Conservation (phyloP, 2,329 filamentous ascomycete species). For the Cryphonectria carpinicola region DNA sequence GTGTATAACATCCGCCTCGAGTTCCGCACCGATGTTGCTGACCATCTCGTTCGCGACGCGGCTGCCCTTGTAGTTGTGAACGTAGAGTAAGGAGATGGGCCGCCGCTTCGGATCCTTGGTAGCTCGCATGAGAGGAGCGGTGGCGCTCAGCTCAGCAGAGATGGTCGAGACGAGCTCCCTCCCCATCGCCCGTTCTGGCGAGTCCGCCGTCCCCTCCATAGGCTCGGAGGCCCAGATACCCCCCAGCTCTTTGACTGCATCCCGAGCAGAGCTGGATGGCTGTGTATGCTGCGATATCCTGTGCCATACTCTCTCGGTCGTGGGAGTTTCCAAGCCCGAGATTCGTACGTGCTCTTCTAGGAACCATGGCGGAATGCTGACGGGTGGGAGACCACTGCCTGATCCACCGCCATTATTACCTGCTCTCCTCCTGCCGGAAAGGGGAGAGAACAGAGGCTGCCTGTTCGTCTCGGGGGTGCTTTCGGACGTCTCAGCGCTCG, state of each 20-base stretch:
- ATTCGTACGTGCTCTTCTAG: slow-evolving; percentile 52
- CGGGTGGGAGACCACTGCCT: slow-evolving; percentile 46
- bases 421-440: slow-evolving; percentile 14
- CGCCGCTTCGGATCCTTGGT: slow-evolving; percentile 35
- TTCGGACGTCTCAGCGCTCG: slow-evolving; percentile 22
- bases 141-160: slow-evolving; percentile 37
- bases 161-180: slow-evolving; percentile 40
- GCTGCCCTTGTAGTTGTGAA: slow-evolving; percentile 41
- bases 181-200: slow-evolving; percentile 31
- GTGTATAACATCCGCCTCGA: slow-evolving; percentile 68
- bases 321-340: slow-evolving; percentile 38
- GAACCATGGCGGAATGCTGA: slow-evolving; percentile 62
- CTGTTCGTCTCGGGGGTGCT: slow-evolving; percentile 18
- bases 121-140: slow-evolving; percentile 29
- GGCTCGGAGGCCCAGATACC: slow-evolving; percentile 25
- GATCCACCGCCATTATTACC: slow-evolving; percentile 8
- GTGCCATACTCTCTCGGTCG: slow-evolving; percentile 30
- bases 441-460: slow-evolving; percentile 22
- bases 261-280: background rate
- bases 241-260: slow-evolving; percentile 19
- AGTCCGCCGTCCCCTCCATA: slow-evolving; percentile 31
- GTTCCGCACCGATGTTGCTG: slow-evolving; percentile 38
- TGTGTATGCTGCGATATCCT: slow-evolving; percentile 18
- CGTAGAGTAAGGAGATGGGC: slow-evolving; percentile 41
- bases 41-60: slow-evolving; percentile 36